A percentile compares a stretch with the other conserved stretches of the same genome.
Evolutionary conservation across 2,329 filamentous ascomycete genomes (phyloP).

Genomic region (Shiraia sp.): DNA sequence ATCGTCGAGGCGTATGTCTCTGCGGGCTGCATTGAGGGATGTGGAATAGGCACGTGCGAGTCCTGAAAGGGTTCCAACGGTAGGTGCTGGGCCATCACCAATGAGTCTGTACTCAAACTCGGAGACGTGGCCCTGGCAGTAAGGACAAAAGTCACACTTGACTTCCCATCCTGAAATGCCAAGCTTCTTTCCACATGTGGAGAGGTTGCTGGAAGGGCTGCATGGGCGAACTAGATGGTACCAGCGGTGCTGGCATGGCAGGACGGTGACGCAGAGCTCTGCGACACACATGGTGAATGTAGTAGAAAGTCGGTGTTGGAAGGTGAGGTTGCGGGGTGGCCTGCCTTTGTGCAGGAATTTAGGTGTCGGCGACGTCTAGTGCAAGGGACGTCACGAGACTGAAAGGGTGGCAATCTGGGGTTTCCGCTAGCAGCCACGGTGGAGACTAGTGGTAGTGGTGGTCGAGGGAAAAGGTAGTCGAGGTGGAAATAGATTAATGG

Average conservation of each 20-base stretch:
- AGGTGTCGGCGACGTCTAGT: conserved; percentile 23
- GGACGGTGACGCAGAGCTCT: conserved; percentile 53
- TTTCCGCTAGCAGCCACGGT: conserved; percentile 27
- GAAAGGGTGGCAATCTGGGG: conserved; percentile 25
- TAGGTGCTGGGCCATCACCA: conserved; percentile 43
- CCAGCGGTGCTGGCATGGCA: conserved; percentile 55
- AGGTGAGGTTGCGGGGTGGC: conserved; percentile 19
- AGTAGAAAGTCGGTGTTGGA: conserved; percentile 33
- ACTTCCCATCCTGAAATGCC: conserved; percentile 55
- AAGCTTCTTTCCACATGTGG: conserved; percentile 52
- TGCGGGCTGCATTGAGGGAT: conserved; percentile 40
- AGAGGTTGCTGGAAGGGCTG: conserved; percentile 48
- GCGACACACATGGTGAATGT: conserved; percentile 52
- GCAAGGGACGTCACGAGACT: conserved; percentile 25
- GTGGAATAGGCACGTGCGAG: conserved; percentile 47
- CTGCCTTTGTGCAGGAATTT: conserved; percentile 26
- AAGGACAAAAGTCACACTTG: conserved; percentile 53
- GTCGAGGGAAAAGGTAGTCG: neutral
- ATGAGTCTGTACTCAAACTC: conserved; percentile 53
- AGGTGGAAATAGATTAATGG: conserved; percentile 10
- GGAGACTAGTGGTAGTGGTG: conserved; percentile 8
- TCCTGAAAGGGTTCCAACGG: conserved; percentile 44
- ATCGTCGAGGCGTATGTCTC: conserved; percentile 43
- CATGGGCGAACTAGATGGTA: conserved; percentile 53
- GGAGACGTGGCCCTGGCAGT: conserved; percentile 48